These are phyloP conservation scores for Trametes versicolor DNA, from an alignment of 1,284 basidiomycete species.

Conservation along the genomic window DNA sequence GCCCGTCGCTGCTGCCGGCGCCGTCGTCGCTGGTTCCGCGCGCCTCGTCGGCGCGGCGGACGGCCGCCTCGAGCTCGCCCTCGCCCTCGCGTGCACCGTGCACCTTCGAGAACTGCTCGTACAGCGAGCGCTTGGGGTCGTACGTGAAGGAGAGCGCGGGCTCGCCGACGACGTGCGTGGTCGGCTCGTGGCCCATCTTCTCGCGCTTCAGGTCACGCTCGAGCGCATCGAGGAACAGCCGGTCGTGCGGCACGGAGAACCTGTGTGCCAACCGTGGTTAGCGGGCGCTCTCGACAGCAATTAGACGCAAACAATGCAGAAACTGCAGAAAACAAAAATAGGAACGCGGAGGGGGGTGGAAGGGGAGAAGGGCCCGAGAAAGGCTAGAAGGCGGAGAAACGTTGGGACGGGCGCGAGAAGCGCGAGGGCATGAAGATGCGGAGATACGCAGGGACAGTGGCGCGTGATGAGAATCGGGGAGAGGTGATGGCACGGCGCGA, in stretches of 20 bases:
- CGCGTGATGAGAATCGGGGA: neutral
- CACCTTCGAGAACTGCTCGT: conserved; percentile 83
- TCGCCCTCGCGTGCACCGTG: conserved; percentile 63
- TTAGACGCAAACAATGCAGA: neutral
- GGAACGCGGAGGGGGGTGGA: neutral
- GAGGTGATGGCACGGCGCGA: neutral
- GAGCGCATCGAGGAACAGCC: conserved; percentile 93
- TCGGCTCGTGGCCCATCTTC: conserved; percentile 87
- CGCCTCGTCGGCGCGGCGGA: conserved; percentile 55
- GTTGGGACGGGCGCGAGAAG: conserved; percentile 12
- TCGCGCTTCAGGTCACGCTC: conserved; percentile 94
- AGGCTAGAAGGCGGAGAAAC: conserved; percentile 10
- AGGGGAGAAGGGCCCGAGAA: neutral
- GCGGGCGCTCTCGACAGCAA: neutral
- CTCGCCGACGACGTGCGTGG: conserved; percentile 80
- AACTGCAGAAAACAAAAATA: neutral
- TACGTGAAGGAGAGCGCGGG: conserved; percentile 87
- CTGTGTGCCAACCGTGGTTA: conserved; percentile 44
- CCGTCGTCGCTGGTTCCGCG: conserved; percentile 13
- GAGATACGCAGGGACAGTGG: conserved; percentile 10
- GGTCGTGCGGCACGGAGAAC: conserved; percentile 91
- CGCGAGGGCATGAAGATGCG: neutral
- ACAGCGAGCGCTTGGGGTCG: conserved; percentile 85
- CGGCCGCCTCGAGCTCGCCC: conserved; percentile 63
- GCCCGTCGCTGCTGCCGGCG: conserved; percentile 37